Evolutionary conservation across 108 stramenopile genomes (phyloP).

Genomic region (Conticribra guillardii): DNA sequence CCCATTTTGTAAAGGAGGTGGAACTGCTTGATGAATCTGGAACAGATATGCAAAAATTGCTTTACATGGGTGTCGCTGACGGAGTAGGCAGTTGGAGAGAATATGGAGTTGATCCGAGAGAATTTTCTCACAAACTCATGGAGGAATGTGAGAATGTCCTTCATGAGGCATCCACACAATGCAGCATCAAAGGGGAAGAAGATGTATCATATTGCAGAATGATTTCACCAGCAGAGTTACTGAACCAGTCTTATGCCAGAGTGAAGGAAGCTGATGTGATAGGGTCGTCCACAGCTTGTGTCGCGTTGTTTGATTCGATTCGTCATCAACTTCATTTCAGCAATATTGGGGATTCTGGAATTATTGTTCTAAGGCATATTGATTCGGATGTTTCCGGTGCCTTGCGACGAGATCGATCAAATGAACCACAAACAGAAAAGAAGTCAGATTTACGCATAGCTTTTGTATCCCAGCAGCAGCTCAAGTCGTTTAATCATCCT

Average conservation of each 20-base stretch:
- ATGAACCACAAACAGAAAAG: slow-evolving; percentile 65
- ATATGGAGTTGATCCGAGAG: slow-evolving; percentile 92
- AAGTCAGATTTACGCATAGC: slow-evolving; percentile 89
- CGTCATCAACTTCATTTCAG: slow-evolving; percentile 93
- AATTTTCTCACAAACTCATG: slow-evolving; percentile 90
- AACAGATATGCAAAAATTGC: slow-evolving; percentile 60
- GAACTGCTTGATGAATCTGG: slow-evolving; percentile 69
- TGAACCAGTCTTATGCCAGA: slow-evolving; percentile 77
- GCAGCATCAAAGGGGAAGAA: slow-evolving; percentile 40
- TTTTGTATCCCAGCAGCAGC: slow-evolving; percentile 95
- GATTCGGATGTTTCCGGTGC: slow-evolving; percentile 91
- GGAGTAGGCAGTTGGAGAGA: slow-evolving; percentile 97
- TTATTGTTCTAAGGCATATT: slow-evolving; percentile 94
- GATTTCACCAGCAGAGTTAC: slow-evolving; percentile 67
- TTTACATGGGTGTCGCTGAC: slow-evolving; percentile 94
- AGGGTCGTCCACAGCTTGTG: slow-evolving; percentile 90
- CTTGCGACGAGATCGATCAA: slow-evolving; percentile 77
- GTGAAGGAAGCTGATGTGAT: slow-evolving; percentile 82
- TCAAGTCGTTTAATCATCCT: slow-evolving; percentile 95
- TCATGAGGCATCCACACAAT: slow-evolving; percentile 50
- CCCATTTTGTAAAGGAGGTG: slow-evolving; percentile 67
- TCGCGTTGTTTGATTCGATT: slow-evolving; percentile 88
- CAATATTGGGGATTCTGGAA: slow-evolving; percentile 95
- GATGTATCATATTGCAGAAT: slow-evolving; percentile 60
- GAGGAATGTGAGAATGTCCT: slow-evolving; percentile 74